A percentile compares a stretch with the other conserved stretches of the same genome.
These are phyloP conservation scores for Camptophora hylomeconis DNA, from an alignment of 2,329 filamentous ascomycete species.

Conservation along the genomic window DNA sequence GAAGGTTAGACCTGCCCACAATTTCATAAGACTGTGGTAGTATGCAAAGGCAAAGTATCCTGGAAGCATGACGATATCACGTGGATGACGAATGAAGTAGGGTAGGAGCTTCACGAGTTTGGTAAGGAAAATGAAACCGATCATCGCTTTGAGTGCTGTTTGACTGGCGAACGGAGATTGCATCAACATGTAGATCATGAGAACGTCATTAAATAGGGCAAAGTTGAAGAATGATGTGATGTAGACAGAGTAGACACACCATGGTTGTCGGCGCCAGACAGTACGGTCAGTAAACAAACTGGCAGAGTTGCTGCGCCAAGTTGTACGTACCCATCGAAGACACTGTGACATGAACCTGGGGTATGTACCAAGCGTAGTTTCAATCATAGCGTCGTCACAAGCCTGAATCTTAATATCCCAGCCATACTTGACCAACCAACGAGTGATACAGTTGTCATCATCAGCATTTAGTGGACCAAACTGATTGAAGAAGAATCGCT, in stretches of 20 bases:
- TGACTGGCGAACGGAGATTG: constrained; percentile 10
- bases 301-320: constrained; percentile 42
- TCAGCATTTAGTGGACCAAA: constrained; percentile 39
- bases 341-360: constrained; percentile 41
- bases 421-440: constrained; percentile 37
- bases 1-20: constrained; percentile 42
- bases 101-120: constrained; percentile 46
- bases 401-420: constrained; percentile 45
- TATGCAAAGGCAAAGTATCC: constrained; percentile 44
- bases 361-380: constrained; percentile 40
- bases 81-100: constrained; percentile 39
- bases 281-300: constrained; percentile 30
- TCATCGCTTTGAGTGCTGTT: constrained; percentile 17
- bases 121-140: constrained; percentile 38
- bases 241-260: constrained; percentile 45
- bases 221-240: constrained; percentile 42
- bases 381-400: constrained; percentile 33
- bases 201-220: constrained; percentile 38
- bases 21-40: constrained; percentile 44
- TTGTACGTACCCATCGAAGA: constrained; percentile 45
- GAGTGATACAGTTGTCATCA: constrained; percentile 50
- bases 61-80: constrained; percentile 39
- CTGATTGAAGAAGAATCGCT: constrained; percentile 35
- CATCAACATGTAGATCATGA: constrained; percentile 25
- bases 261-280: constrained; percentile 34